Evolutionary conservation across 2,329 filamentous ascomycete genomes (phyloP), one percentile per base, ranked within the genome.

Genomic region (Trichothecium sympodiale): DNA sequence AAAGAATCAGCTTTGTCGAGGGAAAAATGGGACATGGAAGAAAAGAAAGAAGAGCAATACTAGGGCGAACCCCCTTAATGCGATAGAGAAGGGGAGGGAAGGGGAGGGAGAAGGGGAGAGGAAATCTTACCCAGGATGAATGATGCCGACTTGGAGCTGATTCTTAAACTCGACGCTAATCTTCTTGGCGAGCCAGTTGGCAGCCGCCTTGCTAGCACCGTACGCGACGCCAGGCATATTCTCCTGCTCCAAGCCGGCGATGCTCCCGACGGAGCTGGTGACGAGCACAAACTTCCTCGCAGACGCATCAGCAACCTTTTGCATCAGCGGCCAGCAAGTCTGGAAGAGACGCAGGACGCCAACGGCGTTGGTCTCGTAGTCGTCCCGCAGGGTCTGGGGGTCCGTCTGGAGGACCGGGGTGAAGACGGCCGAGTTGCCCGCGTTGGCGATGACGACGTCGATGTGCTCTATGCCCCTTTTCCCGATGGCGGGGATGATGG

Each of bases 321-420:
- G 37, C 31, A 72, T 44, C 3, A 72, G 45, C 2, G 55, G 52
- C 8, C 52, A 49, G 5, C 54, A 54, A 2, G 64, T 65, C 43
- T 68, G 64, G 48, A 64, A 70, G 2, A 71, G 33, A 3, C 46
- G 33, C 0, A 70, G 39, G 3, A 60, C 47, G 3, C 61, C 62
- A 16, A 59, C 44, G 1, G 64, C 46, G 17, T 43, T 44, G 37
- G 38, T 33, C 13, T 41, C 34, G 28, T 39, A 38, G 29, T 41
- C 41, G 13, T 29, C 16, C 14, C 36, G 34, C 14, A 38, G 39
- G 12, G 10, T 10, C 31, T 17, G n/a, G 2, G 31, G 31, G 13
- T 8, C 12, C 5, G 17, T 23, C 12, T 17, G n/a, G 17, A 23
- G 17, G n/a, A 33, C 31, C 12, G 31, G 12, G 4, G 9, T 33